Percentiles rank a stretch among this genome's conserved stretches.
Conservation (phyloP, 2,329 filamentous ascomycete genomes). For the Venturia effusa region DNA sequence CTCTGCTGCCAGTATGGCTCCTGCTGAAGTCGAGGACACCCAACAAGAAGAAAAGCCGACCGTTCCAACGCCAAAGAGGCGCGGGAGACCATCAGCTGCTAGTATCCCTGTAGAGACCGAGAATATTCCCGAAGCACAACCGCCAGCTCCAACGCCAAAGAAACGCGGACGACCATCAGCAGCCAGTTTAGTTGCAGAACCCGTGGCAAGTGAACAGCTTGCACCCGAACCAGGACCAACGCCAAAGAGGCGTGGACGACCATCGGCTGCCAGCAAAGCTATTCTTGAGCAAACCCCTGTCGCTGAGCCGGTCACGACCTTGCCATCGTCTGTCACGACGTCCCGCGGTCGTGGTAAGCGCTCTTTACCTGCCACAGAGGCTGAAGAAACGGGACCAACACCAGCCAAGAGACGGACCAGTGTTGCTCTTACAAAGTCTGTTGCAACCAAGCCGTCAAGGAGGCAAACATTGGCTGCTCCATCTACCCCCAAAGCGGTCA, state of each 20-base stretch:
- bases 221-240: not conserved
- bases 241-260: slow-evolving; percentile 3
- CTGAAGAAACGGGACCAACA: slow-evolving; percentile 2
- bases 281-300: not conserved
- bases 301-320: not conserved
- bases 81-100: not conserved
- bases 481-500: not conserved
- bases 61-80: not conserved
- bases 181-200: not conserved
- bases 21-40: not conserved
- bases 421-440: not conserved
- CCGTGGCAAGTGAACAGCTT: not conserved
- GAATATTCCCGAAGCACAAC: not conserved
- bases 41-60: slow-evolving; percentile 5
- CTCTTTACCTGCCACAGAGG: not conserved
- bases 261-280: not conserved
- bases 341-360: slow-evolving; percentile 7
- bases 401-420: slow-evolving; percentile 3
- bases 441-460: not conserved
- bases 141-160: not conserved
- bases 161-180: not conserved
- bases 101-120: not conserved
- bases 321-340: not conserved
- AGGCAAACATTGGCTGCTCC: slow-evolving; percentile 6
- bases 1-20: not conserved